These are phyloP conservation scores for Astathelohania contejeani DNA, from an alignment of 371 early-diverging fungal species.

Conservation along the genomic window DNA sequence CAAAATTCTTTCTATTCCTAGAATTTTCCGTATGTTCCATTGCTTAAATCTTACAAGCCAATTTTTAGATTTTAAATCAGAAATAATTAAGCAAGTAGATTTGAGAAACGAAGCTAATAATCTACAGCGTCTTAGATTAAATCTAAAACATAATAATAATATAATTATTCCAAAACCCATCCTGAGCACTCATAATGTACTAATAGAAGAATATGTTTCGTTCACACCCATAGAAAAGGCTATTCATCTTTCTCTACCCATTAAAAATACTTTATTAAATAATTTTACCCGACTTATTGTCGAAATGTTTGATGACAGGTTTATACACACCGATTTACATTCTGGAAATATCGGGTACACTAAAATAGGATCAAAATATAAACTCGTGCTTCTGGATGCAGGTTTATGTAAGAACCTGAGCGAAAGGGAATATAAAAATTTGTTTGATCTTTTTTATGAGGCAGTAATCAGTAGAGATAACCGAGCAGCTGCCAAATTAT, in stretches of 20 bases:
- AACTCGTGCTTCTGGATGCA: conserved; percentile 62
- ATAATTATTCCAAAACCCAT: conserved; percentile 31
- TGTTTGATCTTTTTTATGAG: conserved; percentile 68
- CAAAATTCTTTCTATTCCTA: background rate
- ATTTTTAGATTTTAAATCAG: conserved; percentile 63
- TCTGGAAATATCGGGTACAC: conserved; percentile 22
- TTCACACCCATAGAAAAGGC: conserved; percentile 8
- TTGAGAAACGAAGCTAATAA: conserved; percentile 64
- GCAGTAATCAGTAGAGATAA: conserved; percentile 59
- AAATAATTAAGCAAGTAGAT: conserved; percentile 77
- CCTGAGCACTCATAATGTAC: conserved; percentile 15
- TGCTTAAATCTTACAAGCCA: conserved; percentile 72
- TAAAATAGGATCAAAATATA: background rate
- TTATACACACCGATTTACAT: conserved; percentile 33
- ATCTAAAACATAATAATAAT: conserved; percentile 54
- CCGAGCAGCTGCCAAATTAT: background rate
- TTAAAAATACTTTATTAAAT: conserved; percentile 1
- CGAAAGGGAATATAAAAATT: conserved; percentile 59
- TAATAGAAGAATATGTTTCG: conserved; percentile 14
- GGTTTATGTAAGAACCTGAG: conserved; percentile 66
- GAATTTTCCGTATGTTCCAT: conserved; percentile 19
- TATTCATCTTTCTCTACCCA: conserved; percentile 54
- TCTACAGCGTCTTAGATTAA: conserved; percentile 56
- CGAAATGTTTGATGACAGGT: conserved; percentile 59
- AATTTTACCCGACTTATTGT: conserved; percentile 55